Evolutionary conservation across 495 filamentous ascomycete genomes (phyloP).

Genomic region (Xanthoparmelia taractica): DNA sequence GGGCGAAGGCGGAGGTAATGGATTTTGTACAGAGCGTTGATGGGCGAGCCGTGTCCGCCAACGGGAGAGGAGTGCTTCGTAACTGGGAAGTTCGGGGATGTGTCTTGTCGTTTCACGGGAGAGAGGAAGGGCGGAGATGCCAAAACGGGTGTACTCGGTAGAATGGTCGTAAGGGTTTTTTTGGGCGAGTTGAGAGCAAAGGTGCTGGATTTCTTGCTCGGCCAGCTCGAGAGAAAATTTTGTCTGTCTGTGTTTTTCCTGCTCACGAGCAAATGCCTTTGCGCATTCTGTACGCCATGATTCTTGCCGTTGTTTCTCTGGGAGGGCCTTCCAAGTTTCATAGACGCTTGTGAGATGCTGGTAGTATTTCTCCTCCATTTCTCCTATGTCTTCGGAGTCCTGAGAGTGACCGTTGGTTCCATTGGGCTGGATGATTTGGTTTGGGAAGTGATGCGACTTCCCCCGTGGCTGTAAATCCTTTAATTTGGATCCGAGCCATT

Average conservation of each 20-base stretch:
- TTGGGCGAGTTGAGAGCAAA: slow-evolving; percentile 58
- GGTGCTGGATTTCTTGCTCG: slow-evolving; percentile 63
- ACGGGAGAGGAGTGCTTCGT: slow-evolving; percentile 48
- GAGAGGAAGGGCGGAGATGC: slow-evolving; percentile 56
- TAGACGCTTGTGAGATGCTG: slow-evolving; percentile 64
- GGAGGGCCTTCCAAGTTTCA: slow-evolving; percentile 58
- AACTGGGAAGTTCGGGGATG: slow-evolving; percentile 37
- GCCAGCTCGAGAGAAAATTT: slow-evolving; percentile 54
- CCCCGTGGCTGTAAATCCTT: slow-evolving; percentile 46
- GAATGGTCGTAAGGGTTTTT: slow-evolving; percentile 50
- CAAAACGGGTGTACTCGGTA: slow-evolving; percentile 59
- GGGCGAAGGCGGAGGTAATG: slow-evolving; percentile 11
- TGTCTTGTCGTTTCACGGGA: slow-evolving; percentile 37
- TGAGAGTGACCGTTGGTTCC: slow-evolving; percentile 32
- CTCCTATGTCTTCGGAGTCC: slow-evolving; percentile 48
- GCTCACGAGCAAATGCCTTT: slow-evolving; percentile 59
- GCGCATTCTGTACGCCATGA: slow-evolving; percentile 74
- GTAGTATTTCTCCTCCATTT: slow-evolving; percentile 42
- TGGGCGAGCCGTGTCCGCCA: slow-evolving; percentile 47
- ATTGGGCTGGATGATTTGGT: slow-evolving; percentile 16
- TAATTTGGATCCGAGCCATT: slow-evolving; percentile 57
- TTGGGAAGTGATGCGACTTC: slow-evolving; percentile 30
- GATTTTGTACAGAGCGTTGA: slow-evolving; percentile 18
- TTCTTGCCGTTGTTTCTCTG: slow-evolving; percentile 49
- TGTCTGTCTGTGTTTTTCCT: slow-evolving; percentile 54